A percentile compares a stretch with the other conserved stretches of the same genome.
Evolutionary conservation across 83 land plant species (phyloP).

Genomic region (Picea abies): DNA sequence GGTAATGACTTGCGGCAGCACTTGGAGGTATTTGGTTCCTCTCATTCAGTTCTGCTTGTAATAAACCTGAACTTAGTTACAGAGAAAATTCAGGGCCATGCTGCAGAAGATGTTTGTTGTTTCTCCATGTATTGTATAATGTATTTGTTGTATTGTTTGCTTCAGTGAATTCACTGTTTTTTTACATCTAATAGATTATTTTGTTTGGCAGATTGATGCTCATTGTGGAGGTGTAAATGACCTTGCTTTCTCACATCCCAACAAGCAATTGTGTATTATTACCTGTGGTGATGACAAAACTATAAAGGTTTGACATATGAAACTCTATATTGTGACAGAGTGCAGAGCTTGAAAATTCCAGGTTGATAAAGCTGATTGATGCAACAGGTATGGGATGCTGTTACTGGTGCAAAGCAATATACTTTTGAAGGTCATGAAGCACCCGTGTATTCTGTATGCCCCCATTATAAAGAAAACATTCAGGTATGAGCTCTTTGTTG

Average conservation of each 20-base stretch:
- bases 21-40: slow-evolving; percentile 11
- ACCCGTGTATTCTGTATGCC: slow-evolving; percentile 90
- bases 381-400: slow-evolving; percentile 89
- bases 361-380: background rate
- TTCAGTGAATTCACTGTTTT: background rate
- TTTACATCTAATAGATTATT: background rate
- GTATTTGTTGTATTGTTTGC: no score
- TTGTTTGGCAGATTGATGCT: slow-evolving; percentile 84
- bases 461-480: slow-evolving; percentile 93
- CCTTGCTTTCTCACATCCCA: slow-evolving; percentile 90
- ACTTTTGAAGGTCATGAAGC: slow-evolving; percentile 95
- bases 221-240: slow-evolving; percentile 95
- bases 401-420: slow-evolving; percentile 58
- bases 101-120: background rate
- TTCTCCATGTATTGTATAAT: no score
- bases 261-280: slow-evolving; percentile 69
- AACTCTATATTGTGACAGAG: slow-evolving; percentile 4
- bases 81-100: background rate
- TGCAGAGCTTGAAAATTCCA: background rate
- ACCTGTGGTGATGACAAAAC: slow-evolving; percentile 98
- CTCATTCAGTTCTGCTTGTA: background rate
- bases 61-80: background rate
- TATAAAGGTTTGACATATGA: slow-evolving; percentile 65
- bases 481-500: slow-evolving; percentile 47
- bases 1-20: slow-evolving; percentile 18